Base-by-base conservation (phyloP, 2,329 filamentous ascomycete genomes). In the Hypoxylon sp. region DNA sequence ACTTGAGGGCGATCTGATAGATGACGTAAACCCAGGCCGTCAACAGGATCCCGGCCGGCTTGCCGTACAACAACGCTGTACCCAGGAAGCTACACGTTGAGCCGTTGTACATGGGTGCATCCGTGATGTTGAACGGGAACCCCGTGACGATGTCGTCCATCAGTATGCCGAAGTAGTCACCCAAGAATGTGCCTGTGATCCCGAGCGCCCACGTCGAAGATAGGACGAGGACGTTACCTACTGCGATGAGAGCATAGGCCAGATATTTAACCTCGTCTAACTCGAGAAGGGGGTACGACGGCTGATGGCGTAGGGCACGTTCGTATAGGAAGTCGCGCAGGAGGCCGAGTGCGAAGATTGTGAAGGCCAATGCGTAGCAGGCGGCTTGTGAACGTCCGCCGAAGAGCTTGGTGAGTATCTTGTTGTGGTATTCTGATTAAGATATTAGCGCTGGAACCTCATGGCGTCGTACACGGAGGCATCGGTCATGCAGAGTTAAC, bases 151-250 rank as follows among this genome's bases (percentile, higher is more conserved):
- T 95, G 71, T 91, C 83, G 77, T 98, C 95, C 93, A 97, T 97
- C 70, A 99, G 85, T 78, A 98, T 97, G 72, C 96, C 96, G 77
- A 98, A 99, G 84, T 99, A 99, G 83, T 99, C 96, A 72, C 96
- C 96, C 33, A 99, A 84, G 78, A 97, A 99, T 36, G 96, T 99
- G 68, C 96, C 96, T 0, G 93, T 97, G 74, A 99, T 88, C 61
- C 96, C 96, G 40, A 99, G 88, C 32, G 90, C 91, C 89, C 89
- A 97, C 81, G 97, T 98, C 65, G 92, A 96, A 32, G 91, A 90
- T 52, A 98, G 74, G 51, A 99, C 96, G 33, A 99, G 88, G 53
- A 91, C 80, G 79, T 97, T 97, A 62, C 96, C 96, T 36, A 82
- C 76, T 26, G 85, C 84, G 72, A 98, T 86, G 58, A 98, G 87